phyloP scores from a whole-genome alignment of 1,284 basidiomycete genomes.

The Meripilus lineatus region DNA sequence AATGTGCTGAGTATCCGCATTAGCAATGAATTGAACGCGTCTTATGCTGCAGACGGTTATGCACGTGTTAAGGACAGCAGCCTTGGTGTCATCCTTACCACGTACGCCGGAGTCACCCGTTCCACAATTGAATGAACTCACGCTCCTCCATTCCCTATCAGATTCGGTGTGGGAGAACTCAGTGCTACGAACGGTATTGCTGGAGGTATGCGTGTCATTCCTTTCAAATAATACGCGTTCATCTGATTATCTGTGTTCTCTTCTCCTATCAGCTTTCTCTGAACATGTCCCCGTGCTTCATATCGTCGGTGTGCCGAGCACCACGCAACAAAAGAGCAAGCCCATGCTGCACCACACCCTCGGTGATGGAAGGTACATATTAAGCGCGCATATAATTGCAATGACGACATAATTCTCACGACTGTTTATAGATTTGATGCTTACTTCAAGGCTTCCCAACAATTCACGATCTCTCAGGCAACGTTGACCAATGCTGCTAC shows the following conservation, averaged over 20 bases:
- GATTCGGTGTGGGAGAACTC: conserved; percentile 89
- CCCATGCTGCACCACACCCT: conserved; percentile 84
- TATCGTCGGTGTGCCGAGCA: conserved; percentile 85
- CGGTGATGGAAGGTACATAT: conserved; percentile 66
- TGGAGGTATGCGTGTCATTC: conserved; percentile 42
- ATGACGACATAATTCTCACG: background rate
- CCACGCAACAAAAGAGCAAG: conserved; percentile 61
- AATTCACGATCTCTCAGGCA: conserved; percentile 73
- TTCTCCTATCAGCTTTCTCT: conserved; percentile 60
- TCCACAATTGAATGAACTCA: background rate
- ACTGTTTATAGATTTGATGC: conserved; percentile 57
- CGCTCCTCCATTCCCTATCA: conserved; percentile 30
- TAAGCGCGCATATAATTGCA: background rate
- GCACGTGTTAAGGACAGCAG: conserved; percentile 76
- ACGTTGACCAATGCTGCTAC: conserved; percentile 47
- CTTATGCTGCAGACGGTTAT: conserved; percentile 95
- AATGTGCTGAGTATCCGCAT: background rate
- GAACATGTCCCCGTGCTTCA: conserved; percentile 93
- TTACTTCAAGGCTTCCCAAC: conserved; percentile 72
- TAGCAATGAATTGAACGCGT: conserved; percentile 83
- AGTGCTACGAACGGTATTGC: conserved; percentile 81
- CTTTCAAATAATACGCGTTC: too few species aligned
- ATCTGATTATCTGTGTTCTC: background rate
- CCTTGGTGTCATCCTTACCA: conserved; percentile 75
- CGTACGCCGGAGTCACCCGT: conserved; percentile 36